These are phyloP conservation scores for Peniophora sp. DNA, from an alignment of 1,284 basidiomycete genomes.

Conservation along the genomic window DNA sequence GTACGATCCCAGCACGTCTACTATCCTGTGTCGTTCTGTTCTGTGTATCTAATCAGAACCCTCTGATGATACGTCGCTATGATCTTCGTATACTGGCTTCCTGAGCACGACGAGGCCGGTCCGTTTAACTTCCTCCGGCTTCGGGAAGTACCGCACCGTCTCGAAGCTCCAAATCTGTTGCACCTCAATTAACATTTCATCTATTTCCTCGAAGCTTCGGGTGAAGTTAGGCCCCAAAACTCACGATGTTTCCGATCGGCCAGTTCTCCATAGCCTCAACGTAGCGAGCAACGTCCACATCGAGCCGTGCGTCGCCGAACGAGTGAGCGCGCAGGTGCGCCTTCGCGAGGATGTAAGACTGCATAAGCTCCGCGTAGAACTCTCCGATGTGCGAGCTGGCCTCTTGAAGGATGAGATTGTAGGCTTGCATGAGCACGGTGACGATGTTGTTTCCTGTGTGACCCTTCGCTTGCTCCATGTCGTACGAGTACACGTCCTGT, in stretches of 20 bases:
- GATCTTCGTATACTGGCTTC: no score
- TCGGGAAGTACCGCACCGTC: conserved; percentile 43
- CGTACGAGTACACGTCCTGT: conserved; percentile 67
- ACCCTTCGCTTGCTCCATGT: conserved; percentile 67
- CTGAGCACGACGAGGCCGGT: no score
- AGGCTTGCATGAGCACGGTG: conserved; percentile 56
- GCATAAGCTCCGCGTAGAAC: conserved; percentile 42
- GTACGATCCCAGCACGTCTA: no score
- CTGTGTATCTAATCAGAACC: no score
- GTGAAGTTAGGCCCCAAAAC: no score
- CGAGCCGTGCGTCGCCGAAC: conserved; percentile 26
- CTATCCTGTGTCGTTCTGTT: no score
- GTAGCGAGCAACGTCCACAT: conserved; percentile 34
- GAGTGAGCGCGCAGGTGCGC: conserved; percentile 43
- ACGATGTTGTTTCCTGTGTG: conserved; percentile 61
- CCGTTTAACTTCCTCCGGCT: no score
- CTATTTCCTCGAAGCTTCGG: no score
- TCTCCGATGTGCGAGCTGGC: conserved; percentile 50
- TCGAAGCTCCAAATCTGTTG: conserved; percentile 46
- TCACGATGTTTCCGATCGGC: conserved; percentile 20
- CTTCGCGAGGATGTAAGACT: conserved; percentile 31
- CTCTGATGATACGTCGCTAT: no score
- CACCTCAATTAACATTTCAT: no score
- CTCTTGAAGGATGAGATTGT: conserved; percentile 43
- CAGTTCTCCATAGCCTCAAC: conserved; percentile 40